Base-by-base conservation (phyloP, 139 green algal species). In the Picochlorum sp. region DNA sequence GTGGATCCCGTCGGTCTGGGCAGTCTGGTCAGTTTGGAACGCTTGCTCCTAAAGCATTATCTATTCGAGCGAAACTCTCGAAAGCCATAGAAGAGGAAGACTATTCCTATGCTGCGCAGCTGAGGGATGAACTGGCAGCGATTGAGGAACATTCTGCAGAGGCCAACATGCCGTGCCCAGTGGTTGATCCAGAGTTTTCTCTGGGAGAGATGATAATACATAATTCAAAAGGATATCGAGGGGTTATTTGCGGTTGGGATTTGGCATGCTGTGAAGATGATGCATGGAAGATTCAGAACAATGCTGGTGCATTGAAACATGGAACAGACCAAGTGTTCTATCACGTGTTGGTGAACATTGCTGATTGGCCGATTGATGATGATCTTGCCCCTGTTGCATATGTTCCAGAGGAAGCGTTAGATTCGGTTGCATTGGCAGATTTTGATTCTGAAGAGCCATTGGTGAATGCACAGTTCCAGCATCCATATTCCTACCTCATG, bases 171-270 rank as follows among this genome's bases (percentile, higher is more conserved):
- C 34, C 71, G 15, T 62, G 56, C 50, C 23, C 46, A 32, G 44
- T 49, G 44, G 23, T 30, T 26, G 28, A 56, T 38, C 67, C 71
- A 46, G 41, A 30, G 3, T 76, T 89, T 56, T 47, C 74, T 2
- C 73, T 95, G 13, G 85, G 88, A 0, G 77, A 95, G 74, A 65
- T 83, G 15, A 80, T 95, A 24, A 26, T 81, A 60, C 85, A 93
- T 73, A 56, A 34, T 15, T 50, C 52, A 34, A 66, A 74, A 62
- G 79, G 79, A 10, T 86, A 78, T 32, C 58, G 84, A 26, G 88
- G 82, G 10, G 78, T 94, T 23, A 65, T 95, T 4, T 71, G 61
- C 57, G 75, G 78, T 32, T 91, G 83, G 84, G 87, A 95, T 64
- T 52, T 76, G 1, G 50, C 45, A 13, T 95, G 87, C 71, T 92